Percentiles rank a stretch among this genome's conserved stretches.
phyloP scores from a whole-genome alignment of 169 alveolate genomes.

The Plasmodium inui region DNA sequence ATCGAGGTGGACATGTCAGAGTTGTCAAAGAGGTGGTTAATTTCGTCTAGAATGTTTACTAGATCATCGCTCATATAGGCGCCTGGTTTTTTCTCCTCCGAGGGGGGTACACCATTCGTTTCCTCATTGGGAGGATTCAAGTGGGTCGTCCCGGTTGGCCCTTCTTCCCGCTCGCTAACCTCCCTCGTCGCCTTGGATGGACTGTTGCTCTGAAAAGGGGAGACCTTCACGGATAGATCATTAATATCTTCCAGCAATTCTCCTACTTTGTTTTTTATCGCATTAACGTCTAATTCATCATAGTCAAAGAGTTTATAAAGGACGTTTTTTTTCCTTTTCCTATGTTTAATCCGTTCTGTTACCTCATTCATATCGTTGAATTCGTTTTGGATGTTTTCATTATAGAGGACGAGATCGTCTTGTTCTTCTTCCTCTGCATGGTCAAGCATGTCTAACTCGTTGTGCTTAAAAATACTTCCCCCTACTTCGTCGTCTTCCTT shows the following conservation, averaged over 20 bases:
- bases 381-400: constrained; percentile 39
- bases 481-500: background rate
- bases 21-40: constrained; percentile 46
- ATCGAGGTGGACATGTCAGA: constrained; percentile 48
- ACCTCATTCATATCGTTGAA: constrained; percentile 40
- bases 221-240: constrained; percentile 11
- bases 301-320: constrained; percentile 68
- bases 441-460: background rate
- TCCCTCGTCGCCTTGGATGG: background rate
- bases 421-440: constrained; percentile 9
- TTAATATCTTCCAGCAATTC: constrained; percentile 51
- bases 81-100: constrained; percentile 3
- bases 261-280: constrained; percentile 37
- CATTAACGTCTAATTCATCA: constrained; percentile 25
- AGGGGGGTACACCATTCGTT: background rate
- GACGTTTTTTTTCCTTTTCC: constrained; percentile 56
- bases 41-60: constrained; percentile 64
- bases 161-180: too few relatives aligned
- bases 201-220: constrained; percentile 4
- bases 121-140: background rate
- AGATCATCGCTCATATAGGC: constrained; percentile 46
- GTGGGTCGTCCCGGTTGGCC: background rate
- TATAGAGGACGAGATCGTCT: background rate
- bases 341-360: constrained; percentile 60
- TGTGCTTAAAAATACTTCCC: constrained; percentile 25